Percentiles rank a stretch among this genome's conserved stretches.
phyloP scores from a whole-genome alignment of 345 rosid genomes.

The Hibiscus trionum region DNA sequence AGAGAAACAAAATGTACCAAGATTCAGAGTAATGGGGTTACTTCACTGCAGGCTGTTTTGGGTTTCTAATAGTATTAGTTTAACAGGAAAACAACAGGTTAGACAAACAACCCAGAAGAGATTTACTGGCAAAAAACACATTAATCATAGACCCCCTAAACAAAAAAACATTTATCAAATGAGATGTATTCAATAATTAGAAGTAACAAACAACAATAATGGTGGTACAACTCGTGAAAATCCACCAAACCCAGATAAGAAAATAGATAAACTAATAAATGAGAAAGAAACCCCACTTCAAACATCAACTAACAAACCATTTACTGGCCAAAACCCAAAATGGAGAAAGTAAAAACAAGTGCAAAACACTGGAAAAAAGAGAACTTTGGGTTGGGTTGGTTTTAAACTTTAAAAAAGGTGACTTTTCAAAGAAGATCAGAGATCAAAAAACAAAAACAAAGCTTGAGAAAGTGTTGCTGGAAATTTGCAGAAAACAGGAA shows the following conservation, averaged over 20 bases:
- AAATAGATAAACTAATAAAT: constrained; percentile 10
- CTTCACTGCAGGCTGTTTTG: not conserved
- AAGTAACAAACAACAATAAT: constrained; percentile 16
- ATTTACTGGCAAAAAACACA: not conserved
- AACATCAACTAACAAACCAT: too few species aligned
- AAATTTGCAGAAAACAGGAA: constrained; percentile 14
- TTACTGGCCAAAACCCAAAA: constrained; percentile 12
- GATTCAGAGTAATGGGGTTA: constrained; percentile 13
- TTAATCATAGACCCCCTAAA: constrained; percentile 4
- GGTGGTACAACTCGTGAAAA: constrained; percentile 25
- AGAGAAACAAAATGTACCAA: not conserved
- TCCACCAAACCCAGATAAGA: constrained; percentile 24
- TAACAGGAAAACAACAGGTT: constrained; percentile 11
- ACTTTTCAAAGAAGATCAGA: constrained; percentile 14
- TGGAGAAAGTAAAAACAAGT: not conserved
- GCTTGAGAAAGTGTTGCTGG: not conserved
- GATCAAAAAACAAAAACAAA: not conserved
- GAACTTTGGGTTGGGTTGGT: constrained; percentile 11
- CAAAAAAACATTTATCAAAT: not conserved
- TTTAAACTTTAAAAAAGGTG: constrained; percentile 7
- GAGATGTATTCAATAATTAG: constrained; percentile 10
- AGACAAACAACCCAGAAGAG: constrained; percentile 13
- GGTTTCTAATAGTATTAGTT: constrained; percentile 12
- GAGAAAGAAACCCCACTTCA: not conserved
- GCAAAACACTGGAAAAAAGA: constrained; percentile 1